Evolutionary conservation across 257 asterid species (phyloP), one percentile per base, ranked within the genome.

Genomic region (Solanum infundibuliforme): DNA sequence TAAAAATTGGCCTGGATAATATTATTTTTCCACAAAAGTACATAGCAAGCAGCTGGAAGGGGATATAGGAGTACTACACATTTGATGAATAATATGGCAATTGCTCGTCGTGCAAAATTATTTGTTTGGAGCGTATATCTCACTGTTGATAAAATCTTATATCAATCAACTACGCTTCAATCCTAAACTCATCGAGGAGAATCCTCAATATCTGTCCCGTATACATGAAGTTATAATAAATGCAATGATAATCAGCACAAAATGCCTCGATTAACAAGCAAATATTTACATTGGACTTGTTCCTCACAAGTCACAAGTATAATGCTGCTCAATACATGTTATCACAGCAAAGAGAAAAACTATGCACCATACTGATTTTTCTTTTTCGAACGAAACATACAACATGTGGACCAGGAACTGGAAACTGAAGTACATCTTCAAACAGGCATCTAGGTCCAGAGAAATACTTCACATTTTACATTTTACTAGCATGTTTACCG

Each of bases 401-500:
- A 48, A 18, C 41, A 48, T 82, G 9, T 29, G 29, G 69, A 8
- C 41, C 85, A 82, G 69, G 16, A 27, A 6, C 20, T 18, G 66
- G 69, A 82, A 5, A 29, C 43, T 48, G 43, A 10, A 82, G 31
- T 65, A 21, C 69, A 48, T 82, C 71, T 48, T 82, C 85, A 18
- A 29, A 18, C 71, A 48, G 31, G 86, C 46, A 82, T 48, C 85
- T 82, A 29, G 86, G 71, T 48, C 21, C 7, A 20, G 18, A 82
- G 68, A 82, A 31, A 82, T 46, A 46, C 16, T 81, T 71, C 88
- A 52, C 68, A 65, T 12, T 65, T 65, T 12, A 95, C 94, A 95
- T 92, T 91, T 94, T 95, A 93, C 97, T 94, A 76, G 91, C 88
- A 90, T 90, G 94, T 91, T 76, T 93, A 68, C 92, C 93, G 55